Evolutionary conservation across 441 rosid species (phyloP), one percentile per base, ranked within the genome.

Genomic region (Populus hybrid): DNA sequence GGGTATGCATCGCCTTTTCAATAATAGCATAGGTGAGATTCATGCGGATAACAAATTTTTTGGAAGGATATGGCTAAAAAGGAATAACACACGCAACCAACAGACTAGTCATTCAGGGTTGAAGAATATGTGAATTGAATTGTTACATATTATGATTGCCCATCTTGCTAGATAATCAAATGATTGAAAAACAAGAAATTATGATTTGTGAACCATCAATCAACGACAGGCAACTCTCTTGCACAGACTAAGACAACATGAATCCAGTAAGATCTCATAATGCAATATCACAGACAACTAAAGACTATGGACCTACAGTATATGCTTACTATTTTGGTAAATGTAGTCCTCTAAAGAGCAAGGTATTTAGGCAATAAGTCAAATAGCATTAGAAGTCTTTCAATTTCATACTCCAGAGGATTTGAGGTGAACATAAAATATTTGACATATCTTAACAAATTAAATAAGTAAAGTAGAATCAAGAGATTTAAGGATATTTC

Each of bases 261-360:
- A 9, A 61, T 35, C 56, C 5, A 63, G 76, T 61, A 73, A 21
- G 45, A 29, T 73, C 53, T 33, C 6, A 10, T 18, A 61, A 29
- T n/a, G 69, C 31, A 73, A 72, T 63, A 24, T 73, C 56, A 73
- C 28, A 28, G 69, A 66, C 69, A 66, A 66, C 40, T 12, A 6
- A 18, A 33, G 68, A 63, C 64, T 11, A 56, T 16, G 21, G 21
- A 72, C 14, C 2, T 28, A 59, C 66, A 31, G 28, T 36, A 6
- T 1, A 24, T 72, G 33, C 53, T 16, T 26, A 72, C 65, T 33
- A 31, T 29, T 24, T 6, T 31, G 10, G 20, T 9, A 69, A 35
- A 14, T 69, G 23, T 9, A 7, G 28, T 69, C 12, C 53, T 40
- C 14, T 50, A 61, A 28, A 31, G 33, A 28, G 16, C 18, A 8